Percentiles rank a stretch among this genome's conserved stretches.
Evolutionary conservation across 2,329 filamentous ascomycete species (phyloP).

Genomic region (Dactylellina cionopaga): DNA sequence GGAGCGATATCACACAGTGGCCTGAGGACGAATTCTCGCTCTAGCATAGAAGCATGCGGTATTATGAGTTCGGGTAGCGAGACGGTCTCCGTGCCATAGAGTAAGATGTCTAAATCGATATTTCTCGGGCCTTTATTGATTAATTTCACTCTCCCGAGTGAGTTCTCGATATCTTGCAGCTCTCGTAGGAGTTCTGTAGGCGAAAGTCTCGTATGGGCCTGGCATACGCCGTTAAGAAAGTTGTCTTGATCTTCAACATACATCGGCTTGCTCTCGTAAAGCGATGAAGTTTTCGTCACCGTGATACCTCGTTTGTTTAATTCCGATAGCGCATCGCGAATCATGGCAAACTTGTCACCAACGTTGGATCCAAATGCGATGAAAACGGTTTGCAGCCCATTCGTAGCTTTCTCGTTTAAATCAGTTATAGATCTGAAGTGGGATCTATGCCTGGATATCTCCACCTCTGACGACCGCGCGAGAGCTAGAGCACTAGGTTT

Average conservation of each 20-base stretch:
- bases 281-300: slow-evolving; percentile 80
- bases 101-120: slow-evolving; percentile 91
- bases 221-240: slow-evolving; percentile 89
- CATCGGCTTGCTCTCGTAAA: slow-evolving; percentile 98
- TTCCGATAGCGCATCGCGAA: slow-evolving; percentile 81
- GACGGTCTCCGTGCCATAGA: slow-evolving; percentile 77
- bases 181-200: slow-evolving; percentile 80
- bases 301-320: slow-evolving; percentile 79
- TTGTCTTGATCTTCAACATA: slow-evolving; percentile 88
- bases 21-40: slow-evolving; percentile 91
- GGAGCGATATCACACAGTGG: slow-evolving; percentile 75
- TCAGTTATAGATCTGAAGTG: slow-evolving; percentile 61
- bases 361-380: slow-evolving; percentile 93
- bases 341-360: slow-evolving; percentile 83
- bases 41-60: slow-evolving; percentile 84
- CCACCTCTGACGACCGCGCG: slow-evolving; percentile 64
- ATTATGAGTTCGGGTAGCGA: slow-evolving; percentile 76
- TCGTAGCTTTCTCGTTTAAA: background rate
- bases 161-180: slow-evolving; percentile 83
- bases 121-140: slow-evolving; percentile 94
- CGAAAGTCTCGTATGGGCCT: slow-evolving; percentile 82
- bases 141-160: slow-evolving; percentile 76
- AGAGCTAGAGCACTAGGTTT: slow-evolving; percentile 66
- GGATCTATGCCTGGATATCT: slow-evolving; percentile 63
- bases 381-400: slow-evolving; percentile 67